Conservation (phyloP, 768 basidiomycete genomes). For the Neoboletus magnificus region DNA sequence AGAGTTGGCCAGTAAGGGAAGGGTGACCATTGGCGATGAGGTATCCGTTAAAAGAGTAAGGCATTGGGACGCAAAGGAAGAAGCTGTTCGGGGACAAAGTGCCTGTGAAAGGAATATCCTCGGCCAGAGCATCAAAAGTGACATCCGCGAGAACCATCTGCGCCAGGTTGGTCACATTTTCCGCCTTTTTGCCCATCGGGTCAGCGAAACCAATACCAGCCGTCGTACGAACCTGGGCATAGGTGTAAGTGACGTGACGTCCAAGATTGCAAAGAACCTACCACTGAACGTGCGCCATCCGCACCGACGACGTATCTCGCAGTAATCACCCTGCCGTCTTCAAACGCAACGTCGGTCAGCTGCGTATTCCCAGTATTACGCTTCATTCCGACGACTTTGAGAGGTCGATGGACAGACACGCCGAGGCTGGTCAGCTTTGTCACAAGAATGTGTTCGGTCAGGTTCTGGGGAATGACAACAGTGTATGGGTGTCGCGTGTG, state of each 20-base stretch:
- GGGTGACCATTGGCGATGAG: slow-evolving; percentile 17
- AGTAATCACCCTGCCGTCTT: slow-evolving; percentile 38
- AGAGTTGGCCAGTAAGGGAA: slow-evolving; percentile 18
- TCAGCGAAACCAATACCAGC: slow-evolving; percentile 44
- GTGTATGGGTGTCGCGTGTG: slow-evolving; percentile 47
- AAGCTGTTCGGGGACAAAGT: slow-evolving; percentile 9
- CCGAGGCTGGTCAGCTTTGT: slow-evolving; percentile 32
- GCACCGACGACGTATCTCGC: slow-evolving; percentile 49
- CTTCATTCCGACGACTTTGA: slow-evolving; percentile 38
- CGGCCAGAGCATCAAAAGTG: slow-evolving; percentile 7
- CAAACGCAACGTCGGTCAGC: slow-evolving; percentile 35
- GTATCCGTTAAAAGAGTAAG: slow-evolving; percentile 15
- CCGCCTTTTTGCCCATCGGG: slow-evolving; percentile 33
- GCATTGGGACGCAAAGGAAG: slow-evolving; percentile 14
- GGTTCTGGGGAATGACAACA: slow-evolving; percentile 43
- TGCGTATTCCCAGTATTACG: slow-evolving; percentile 25
- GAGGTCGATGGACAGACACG: slow-evolving; percentile 37
- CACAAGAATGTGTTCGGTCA: slow-evolving; percentile 42
- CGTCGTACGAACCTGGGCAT: slow-evolving; percentile 40
- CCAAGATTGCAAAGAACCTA: slow-evolving; percentile 18
- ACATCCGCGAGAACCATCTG: slow-evolving; percentile 30
- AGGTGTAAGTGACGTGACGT: not conserved
- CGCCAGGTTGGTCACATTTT: slow-evolving; percentile 26
- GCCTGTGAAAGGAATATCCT: not conserved
- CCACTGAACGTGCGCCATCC: too few species aligned